phyloP scores from a whole-genome alignment of 1,284 basidiomycete genomes.

The Apiotrichum akiyoshidainum region DNA sequence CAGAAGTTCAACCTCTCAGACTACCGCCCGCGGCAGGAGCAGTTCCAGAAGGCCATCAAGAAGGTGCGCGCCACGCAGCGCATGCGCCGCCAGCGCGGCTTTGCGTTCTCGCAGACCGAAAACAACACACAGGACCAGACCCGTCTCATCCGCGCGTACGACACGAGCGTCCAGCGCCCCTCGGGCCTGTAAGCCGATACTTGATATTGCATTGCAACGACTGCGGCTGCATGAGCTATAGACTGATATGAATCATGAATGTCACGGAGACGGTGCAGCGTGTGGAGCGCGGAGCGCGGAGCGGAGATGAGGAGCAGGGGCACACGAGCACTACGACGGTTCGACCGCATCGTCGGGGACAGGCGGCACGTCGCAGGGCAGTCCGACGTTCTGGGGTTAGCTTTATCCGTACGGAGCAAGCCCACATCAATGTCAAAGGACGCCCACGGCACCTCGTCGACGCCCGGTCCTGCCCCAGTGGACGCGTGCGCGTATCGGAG shows the following conservation, averaged over 20 bases:
- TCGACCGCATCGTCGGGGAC: not conserved
- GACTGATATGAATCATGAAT: not conserved
- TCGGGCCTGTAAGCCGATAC: slow-evolving; percentile 39
- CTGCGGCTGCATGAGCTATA: not conserved
- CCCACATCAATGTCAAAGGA: slow-evolving; percentile 44
- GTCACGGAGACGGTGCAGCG: not conserved
- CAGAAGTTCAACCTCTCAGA: slow-evolving; percentile 98
- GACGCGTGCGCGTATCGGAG: slow-evolving; percentile 43
- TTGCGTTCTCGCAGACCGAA: slow-evolving; percentile 95
- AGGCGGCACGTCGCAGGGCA: slow-evolving; percentile 37
- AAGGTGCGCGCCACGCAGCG: slow-evolving; percentile 94
- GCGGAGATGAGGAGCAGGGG: not conserved
- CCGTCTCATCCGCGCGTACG: slow-evolving; percentile 80
- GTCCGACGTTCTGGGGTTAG: slow-evolving; percentile 29
- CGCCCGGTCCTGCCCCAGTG: not conserved
- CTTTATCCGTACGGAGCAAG: not conserved
- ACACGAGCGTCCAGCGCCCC: slow-evolving; percentile 60
- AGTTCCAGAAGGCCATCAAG: slow-evolving; percentile 98
- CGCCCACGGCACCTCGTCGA: slow-evolving; percentile 33
- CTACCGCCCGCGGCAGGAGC: slow-evolving; percentile 93
- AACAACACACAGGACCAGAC: slow-evolving; percentile 79
- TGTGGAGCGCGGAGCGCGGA: too few relatives aligned
- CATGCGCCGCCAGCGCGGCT: slow-evolving; percentile 88
- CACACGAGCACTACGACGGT: not conserved
- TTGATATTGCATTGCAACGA: not conserved